phyloP scores from a whole-genome alignment of 2,329 filamentous ascomycete species.

The Fusarium chuoi region DNA sequence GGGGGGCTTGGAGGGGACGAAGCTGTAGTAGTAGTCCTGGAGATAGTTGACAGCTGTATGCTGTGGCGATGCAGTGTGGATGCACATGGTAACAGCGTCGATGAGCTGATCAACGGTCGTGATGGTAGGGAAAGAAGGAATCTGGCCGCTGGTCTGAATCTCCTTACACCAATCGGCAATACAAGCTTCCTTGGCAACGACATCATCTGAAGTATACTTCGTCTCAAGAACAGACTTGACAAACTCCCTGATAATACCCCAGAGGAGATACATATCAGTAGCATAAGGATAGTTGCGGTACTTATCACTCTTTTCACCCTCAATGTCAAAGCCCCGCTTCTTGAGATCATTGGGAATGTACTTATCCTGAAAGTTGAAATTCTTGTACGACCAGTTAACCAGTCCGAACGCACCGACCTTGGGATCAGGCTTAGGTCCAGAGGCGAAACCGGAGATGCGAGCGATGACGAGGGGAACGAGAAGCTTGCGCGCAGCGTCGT shows the following conservation, averaged over 20 bases:
- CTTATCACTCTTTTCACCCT: constrained; percentile 12
- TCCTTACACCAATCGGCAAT: constrained; percentile 21
- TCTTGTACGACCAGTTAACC: constrained; percentile 20
- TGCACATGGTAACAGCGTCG: constrained; percentile 33
- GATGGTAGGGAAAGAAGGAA: constrained; percentile 22
- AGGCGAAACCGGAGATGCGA: constrained; percentile 14
- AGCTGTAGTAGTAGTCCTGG: constrained; percentile 35
- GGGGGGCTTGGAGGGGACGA: constrained; percentile 25
- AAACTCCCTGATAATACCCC: constrained; percentile 18
- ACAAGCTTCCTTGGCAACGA: not conserved
- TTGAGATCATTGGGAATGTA: constrained; percentile 36
- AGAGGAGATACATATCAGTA: constrained; percentile 7
- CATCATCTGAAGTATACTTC: constrained; percentile 5
- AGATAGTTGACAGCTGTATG: constrained; percentile 34
- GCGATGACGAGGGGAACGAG: constrained; percentile 20
- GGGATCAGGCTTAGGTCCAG: not conserved
- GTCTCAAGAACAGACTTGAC: constrained; percentile 17
- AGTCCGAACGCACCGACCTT: not conserved
- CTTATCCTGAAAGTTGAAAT: constrained; percentile 35
- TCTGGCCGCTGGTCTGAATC: constrained; percentile 16
- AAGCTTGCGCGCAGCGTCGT: constrained; percentile 4
- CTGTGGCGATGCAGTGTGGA: constrained; percentile 27
- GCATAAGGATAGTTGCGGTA: constrained; percentile 34
- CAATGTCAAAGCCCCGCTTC: constrained; percentile 28
- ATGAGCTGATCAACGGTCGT: constrained; percentile 28